Conservation (phyloP, 129 eudicot species). For the Artemisia annua region DNA sequence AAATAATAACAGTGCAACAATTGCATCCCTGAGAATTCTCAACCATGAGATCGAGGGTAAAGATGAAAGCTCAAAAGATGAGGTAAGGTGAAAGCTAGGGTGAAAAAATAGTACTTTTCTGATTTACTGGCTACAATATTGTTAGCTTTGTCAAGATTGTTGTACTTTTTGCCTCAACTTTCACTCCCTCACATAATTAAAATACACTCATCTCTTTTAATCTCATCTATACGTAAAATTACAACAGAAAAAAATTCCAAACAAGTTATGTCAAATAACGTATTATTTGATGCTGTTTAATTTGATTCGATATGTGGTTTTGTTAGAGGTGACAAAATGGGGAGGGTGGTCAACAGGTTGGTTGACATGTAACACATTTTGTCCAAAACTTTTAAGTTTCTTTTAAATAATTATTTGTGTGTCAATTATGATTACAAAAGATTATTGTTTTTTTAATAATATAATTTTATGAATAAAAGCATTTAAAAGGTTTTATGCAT, state of each 20-base stretch:
- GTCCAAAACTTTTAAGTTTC: not conserved
- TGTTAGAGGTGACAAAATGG: not conserved
- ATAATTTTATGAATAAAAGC: not conserved
- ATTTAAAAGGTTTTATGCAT: not conserved
- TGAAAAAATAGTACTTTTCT: not conserved
- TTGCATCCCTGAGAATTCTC: conserved; percentile 63
- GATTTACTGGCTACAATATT: not conserved
- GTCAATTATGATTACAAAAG: not conserved
- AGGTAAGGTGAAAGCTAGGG: conserved; percentile 47
- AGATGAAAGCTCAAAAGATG: conserved; percentile 51
- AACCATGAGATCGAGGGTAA: conserved; percentile 45
- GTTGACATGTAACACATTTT: not conserved
- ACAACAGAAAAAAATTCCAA: too few species aligned
- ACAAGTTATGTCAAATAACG: too few species aligned
- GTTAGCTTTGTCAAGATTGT: too few species aligned
- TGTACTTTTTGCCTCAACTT: too few species aligned
- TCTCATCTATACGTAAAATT: too few species aligned
- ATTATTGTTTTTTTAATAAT: not conserved
- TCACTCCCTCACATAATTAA: too few species aligned
- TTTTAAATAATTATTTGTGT: not conserved
- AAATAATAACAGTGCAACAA: conserved; percentile 57
- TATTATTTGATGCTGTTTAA: too few species aligned
- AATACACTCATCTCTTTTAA: too few species aligned
- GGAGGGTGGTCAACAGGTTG: not conserved
- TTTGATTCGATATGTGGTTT: not conserved